Evolutionary conservation across 306 rosid species (phyloP).

Genomic region (Crataegus laevigata): DNA sequence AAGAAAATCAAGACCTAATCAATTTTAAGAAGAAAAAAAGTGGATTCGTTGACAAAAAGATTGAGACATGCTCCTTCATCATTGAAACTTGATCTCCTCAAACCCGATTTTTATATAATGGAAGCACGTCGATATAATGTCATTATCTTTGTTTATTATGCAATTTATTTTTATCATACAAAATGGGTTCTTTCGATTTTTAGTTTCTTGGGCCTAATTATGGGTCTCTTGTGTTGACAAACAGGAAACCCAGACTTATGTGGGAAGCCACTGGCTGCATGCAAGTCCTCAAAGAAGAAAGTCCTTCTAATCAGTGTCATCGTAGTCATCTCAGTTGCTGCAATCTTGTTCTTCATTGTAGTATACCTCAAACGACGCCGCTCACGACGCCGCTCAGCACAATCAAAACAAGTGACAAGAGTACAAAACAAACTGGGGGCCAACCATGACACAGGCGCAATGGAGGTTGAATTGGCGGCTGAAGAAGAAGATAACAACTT

Average conservation of each 20-base stretch:
- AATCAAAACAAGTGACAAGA: not conserved
- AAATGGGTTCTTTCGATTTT: not conserved
- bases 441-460: not conserved
- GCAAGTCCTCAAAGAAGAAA: constrained; percentile 34
- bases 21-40: not conserved
- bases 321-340: constrained; percentile 20
- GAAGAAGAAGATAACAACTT: not conserved
- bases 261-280: constrained; percentile 52
- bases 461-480: constrained; percentile 17
- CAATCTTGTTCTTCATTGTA: constrained; percentile 17
- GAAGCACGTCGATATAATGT: constrained; percentile 13
- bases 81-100: not conserved
- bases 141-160: not conserved
- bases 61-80: not conserved
- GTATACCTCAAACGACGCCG: constrained; percentile 18
- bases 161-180: not conserved
- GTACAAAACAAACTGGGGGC: not conserved
- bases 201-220: not conserved
- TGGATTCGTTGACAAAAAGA: not conserved
- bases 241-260: constrained; percentile 66
- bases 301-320: constrained; percentile 12
- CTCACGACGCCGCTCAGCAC: constrained; percentile 7
- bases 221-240: not conserved
- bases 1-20: not conserved
- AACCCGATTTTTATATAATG: not conserved